phyloP scores from a whole-genome alignment of 2,329 filamentous ascomycete genomes.

The Sarocladium brachiariae region DNA sequence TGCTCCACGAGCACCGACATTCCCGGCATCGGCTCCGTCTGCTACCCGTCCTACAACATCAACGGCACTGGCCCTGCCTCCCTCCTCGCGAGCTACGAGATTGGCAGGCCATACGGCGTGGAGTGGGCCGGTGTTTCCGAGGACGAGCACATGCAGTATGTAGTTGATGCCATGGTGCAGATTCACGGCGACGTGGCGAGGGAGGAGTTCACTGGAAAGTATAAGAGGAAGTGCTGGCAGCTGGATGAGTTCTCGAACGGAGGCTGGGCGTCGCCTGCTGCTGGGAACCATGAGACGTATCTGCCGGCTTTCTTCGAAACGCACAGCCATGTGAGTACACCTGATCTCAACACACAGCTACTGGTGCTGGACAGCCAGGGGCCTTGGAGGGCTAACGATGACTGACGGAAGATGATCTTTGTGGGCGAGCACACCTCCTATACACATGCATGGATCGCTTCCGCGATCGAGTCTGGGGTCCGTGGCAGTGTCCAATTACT shows the following conservation, averaged over 20 bases:
- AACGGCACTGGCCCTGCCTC: constrained; percentile 57
- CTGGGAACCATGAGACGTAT: constrained; percentile 63
- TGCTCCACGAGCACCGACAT: constrained; percentile 53
- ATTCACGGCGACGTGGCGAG: constrained; percentile 55
- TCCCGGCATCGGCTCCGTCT: constrained; percentile 53
- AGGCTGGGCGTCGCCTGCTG: constrained; percentile 52
- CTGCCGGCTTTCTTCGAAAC: constrained; percentile 66
- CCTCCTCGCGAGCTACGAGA: constrained; percentile 53
- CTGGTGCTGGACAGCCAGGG: too few relatives aligned
- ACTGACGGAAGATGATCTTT: constrained; percentile 47
- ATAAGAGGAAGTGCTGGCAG: constrained; percentile 59
- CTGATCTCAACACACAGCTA: too few relatives aligned
- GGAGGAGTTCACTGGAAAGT: constrained; percentile 56
- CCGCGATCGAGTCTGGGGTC: constrained; percentile 60
- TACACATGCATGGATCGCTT: constrained; percentile 65
- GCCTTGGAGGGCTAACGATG: too few relatives aligned
- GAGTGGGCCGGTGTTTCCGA: constrained; percentile 42
- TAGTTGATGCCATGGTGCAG: constrained; percentile 59
- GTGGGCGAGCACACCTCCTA: constrained; percentile 64
- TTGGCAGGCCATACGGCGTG: constrained; percentile 30
- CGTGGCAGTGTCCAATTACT: constrained; percentile 58
- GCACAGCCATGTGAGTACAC: constrained; percentile 34
- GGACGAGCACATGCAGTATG: constrained; percentile 54
- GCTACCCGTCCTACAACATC: constrained; percentile 61
- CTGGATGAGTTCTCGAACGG: constrained; percentile 54